Evolutionary conservation across 2,329 filamentous ascomycete genomes (phyloP).

Genomic region (Albifimbria verrucaria): DNA sequence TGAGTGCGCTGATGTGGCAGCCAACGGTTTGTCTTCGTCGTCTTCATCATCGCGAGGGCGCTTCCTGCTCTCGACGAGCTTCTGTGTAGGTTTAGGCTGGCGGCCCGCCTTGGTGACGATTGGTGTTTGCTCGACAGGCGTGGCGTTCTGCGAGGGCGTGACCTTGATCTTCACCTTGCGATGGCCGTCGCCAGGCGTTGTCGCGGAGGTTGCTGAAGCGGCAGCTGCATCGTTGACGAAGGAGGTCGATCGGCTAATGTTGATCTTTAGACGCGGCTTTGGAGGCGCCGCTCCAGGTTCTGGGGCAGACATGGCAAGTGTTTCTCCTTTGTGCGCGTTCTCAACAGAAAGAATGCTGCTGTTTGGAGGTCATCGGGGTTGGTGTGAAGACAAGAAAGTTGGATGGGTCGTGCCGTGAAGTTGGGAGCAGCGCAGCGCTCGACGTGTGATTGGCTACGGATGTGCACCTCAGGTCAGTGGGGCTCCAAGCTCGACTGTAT

Average conservation of each 20-base stretch:
- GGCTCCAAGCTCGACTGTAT: too few relatives aligned
- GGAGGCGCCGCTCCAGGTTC: slow-evolving; percentile 21
- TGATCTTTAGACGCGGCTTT: slow-evolving; percentile 38
- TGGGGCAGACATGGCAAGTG: slow-evolving; percentile 26
- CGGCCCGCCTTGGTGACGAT: slow-evolving; percentile 59
- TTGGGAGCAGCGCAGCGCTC: too few relatives aligned
- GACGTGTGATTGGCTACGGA: too few relatives aligned
- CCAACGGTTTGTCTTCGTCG: slow-evolving; percentile 38
- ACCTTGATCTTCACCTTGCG: slow-evolving; percentile 42
- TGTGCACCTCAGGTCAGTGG: too few relatives aligned
- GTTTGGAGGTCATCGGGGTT: too few relatives aligned
- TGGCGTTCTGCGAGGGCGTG: slow-evolving; percentile 34
- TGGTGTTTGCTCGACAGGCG: slow-evolving; percentile 29
- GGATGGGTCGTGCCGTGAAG: too few relatives aligned
- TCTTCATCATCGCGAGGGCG: slow-evolving; percentile 54
- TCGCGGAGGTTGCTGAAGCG: slow-evolving; percentile 10
- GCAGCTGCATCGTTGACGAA: slow-evolving; percentile 25
- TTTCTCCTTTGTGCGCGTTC: too few relatives aligned
- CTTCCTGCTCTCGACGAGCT: slow-evolving; percentile 58
- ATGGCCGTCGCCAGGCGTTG: slow-evolving; percentile 26
- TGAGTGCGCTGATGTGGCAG: slow-evolving; percentile 4
- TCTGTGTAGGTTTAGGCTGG: slow-evolving; percentile 56
- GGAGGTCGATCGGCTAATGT: slow-evolving; percentile 32
- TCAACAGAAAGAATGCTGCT: too few relatives aligned
- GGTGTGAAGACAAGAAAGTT: too few relatives aligned